A percentile compares a stretch with the other conserved stretches of the same genome.
Conservation (phyloP, 495 filamentous ascomycete genomes). For the Staphylotrichum tortipilum region DNA sequence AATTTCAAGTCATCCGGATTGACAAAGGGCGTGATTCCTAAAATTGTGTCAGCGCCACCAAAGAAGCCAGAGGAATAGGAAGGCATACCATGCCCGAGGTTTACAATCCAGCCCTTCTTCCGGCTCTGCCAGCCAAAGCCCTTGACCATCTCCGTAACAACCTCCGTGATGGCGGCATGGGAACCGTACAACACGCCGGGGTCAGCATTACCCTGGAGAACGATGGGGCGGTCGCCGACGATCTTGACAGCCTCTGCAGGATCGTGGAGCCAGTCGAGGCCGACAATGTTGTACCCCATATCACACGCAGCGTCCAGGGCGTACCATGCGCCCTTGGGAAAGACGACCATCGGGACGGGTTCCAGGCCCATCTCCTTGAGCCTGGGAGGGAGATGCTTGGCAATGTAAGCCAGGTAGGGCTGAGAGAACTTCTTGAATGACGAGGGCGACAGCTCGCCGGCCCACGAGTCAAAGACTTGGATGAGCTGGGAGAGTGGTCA, state of each 20-base stretch:
- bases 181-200: constrained; percentile 88
- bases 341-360: constrained; percentile 93
- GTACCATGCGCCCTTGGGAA: constrained; percentile 99
- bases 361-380: constrained; percentile 66
- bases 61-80: not conserved
- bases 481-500: constrained; percentile 50
- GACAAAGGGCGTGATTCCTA: constrained; percentile 86
- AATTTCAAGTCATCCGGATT: constrained; percentile 86
- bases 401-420: constrained; percentile 79
- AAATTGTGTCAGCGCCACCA: constrained; percentile 2
- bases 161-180: constrained; percentile 64
- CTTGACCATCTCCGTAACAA: constrained; percentile 72
- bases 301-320: constrained; percentile 79
- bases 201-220: constrained; percentile 90
- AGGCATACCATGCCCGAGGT: constrained; percentile 88
- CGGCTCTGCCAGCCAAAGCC: constrained; percentile 59
- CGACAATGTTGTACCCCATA: constrained; percentile 85
- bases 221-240: constrained; percentile 60
- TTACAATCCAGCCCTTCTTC: constrained; percentile 61
- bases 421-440: constrained; percentile 76
- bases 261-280: constrained; percentile 91
- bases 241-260: constrained; percentile 72
- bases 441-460: constrained; percentile 78
- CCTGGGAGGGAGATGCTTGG: constrained; percentile 60
- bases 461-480: constrained; percentile 99